Base-by-base conservation (phyloP, 768 basidiomycete genomes). In the Trametes punicea region DNA sequence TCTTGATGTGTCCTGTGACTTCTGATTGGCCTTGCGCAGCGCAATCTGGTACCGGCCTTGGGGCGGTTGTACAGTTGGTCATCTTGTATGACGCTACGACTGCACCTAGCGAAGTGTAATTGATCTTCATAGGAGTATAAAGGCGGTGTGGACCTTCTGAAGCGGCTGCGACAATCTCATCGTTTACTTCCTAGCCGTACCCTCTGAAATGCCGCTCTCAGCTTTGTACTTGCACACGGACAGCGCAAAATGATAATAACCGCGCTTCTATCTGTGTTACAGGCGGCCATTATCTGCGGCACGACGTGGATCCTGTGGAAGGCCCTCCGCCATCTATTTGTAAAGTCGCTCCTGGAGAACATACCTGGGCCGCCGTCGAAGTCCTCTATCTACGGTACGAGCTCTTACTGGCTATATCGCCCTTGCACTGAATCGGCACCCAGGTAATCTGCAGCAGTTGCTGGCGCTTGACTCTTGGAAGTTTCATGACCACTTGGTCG, bases 301-400 rank as follows among this genome's bases (percentile, higher is more conserved):
- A 25, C 36, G 6, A 38, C 25, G 1, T 48, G 51, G 45, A 18
- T 53, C 4, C n/a, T 59, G 13, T 62, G 54, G 57, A 55, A 55
- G n/a, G 41, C 30, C 21, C 41, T 59, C 26, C 45, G 44, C 2
- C 52, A 46, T 20, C 10, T 53, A 2, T 18, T 62, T 6, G 46
- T 36, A 15, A 62, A 54, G 34, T 60, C 62, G 1, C 36, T 55
- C 1, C 39, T 64, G 2, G 60, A 64, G 25, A 62, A 60, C 18
- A 51, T 64, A 1, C 63, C 63, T 23, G 63, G 63, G 1, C 63
- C 60, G 3, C 46, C 51, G 13, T 27, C 60, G 1, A 13, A 29
- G 25, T 62, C 63, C 8, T 57, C 57, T 34, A 30, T 51, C 10
- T 60, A 26, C 15, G 63, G 63, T 60, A 25, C 13, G 52, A n/a